Percentiles rank a stretch among this genome's conserved stretches.
Conservation (phyloP, 768 basidiomycete genomes). For the Filobasidium floriforme region DNA sequence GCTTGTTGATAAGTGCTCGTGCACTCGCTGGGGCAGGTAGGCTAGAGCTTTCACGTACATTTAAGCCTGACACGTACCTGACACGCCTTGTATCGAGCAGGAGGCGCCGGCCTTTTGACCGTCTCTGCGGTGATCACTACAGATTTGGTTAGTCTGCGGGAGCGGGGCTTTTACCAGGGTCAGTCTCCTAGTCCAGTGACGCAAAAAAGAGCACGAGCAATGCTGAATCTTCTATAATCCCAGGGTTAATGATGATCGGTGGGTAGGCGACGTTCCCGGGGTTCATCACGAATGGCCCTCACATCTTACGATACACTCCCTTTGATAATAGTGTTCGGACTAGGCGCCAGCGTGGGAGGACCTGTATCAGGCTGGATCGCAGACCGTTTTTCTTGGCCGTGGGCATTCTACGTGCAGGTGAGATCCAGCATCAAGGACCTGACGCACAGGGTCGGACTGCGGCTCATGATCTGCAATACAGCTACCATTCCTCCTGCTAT, state of each 20-base stretch:
- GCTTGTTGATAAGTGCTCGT: constrained; percentile 17
- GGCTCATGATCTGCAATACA: constrained; percentile 12
- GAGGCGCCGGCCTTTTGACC: constrained; percentile 41
- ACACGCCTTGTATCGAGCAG: constrained; percentile 19
- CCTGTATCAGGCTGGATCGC: constrained; percentile 39
- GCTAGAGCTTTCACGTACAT: background rate
- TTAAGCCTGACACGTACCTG: no score
- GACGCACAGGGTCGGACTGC: background rate
- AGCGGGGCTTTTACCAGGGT: constrained; percentile 43
- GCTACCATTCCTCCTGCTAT: constrained; percentile 37
- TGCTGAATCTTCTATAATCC: no score
- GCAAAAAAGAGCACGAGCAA: no score
- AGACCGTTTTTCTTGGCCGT: constrained; percentile 40
- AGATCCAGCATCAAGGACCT: constrained; percentile 5
- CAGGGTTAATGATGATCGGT: constrained; percentile 45
- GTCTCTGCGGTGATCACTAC: constrained; percentile 42
- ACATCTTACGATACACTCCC: no score
- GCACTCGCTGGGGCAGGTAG: constrained; percentile 19
- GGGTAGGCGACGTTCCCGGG: no score
- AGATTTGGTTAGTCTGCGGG: constrained; percentile 40
- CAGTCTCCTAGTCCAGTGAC: background rate
- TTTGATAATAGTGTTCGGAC: constrained; percentile 40
- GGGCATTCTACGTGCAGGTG: constrained; percentile 41
- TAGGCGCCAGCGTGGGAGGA: constrained; percentile 41
- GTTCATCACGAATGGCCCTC: no score